Base-by-base conservation (phyloP, 768 basidiomycete genomes). In the Galerina sulciceps region DNA sequence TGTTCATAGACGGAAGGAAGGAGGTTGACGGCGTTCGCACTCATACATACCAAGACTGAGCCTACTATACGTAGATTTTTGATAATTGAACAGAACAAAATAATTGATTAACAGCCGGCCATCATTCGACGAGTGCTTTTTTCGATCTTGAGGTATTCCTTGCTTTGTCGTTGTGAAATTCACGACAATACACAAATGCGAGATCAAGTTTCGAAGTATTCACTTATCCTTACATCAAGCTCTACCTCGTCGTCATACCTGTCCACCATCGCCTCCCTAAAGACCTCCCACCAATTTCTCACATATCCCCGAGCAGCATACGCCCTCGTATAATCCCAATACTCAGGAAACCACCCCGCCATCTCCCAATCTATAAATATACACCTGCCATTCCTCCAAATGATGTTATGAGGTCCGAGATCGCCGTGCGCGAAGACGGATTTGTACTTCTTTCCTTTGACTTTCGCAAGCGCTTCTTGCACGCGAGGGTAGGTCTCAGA, bases 281-380 rank as follows among this genome's bases (percentile, higher is more conserved):
- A 60, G 20, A 60, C 18, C 2, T 26, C 37, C 53, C 59, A 55
- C 54, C 54, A 55, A 20, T 36, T 34, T 23, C 36, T 17, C 34
- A 55, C 44, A 22, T 51, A 22, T 3, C 46, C 48, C 15, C 53
- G 40, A 8, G 59, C 53, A 43, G 40, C 46, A 43, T 55, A 41
- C 35, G 46, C 47, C 34, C 54, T 55, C 0, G 55, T 63, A 50
- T 60, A 57, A 10, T 60, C 59, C 58, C 59, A 60, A 35, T 67
- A 64, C 53, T 67, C 63, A 11, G 63, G 63, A 42, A 59, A 62
- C 63, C 55, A 67, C 8, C 63, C 55, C 2, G 60, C 22, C 36
- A 17, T 59, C 52, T 66, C 65, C 62, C 60, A 66, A 38, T 66
- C 62, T 35, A 64, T 66, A 36, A 66, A 46, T 1, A 50, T 50